Evolutionary conservation across 352 stramenopile species (phyloP), one percentile per base, ranked within the genome.

Genomic region (Phytopythium aichiense): DNA sequence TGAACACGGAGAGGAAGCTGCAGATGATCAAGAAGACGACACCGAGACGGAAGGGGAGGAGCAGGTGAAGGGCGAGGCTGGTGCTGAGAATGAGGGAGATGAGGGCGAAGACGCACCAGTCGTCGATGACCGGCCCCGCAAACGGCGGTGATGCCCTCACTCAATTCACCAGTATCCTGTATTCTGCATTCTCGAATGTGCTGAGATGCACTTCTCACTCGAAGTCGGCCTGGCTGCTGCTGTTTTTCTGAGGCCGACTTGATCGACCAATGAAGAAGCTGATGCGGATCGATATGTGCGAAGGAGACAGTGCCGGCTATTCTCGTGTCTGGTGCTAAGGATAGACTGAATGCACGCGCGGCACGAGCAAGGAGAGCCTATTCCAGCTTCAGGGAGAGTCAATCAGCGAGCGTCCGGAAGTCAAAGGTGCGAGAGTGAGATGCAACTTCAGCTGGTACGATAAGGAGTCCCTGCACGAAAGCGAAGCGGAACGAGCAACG

Each of bases 41-140:
- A 63, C 46, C 9, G 66, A 74, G 1, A 59, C 71, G 23, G 56
- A n/a, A 2, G 28, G 7, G 1, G 71, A 83, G 2, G 59, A 53
- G 13, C 28, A 16, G 2, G 46, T 18, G 12, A 33, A 61, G n/a
- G 55, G 56, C 22, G 11, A 28, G 15, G 25, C 2, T 8, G 42
- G 7, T 7, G 23, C 31, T 22, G 58, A 64, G 42, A 11, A 65
- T 38, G 42, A 37, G 25, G 31, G 53, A 7, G 49, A 40, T 25
- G 63, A 60, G 15, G 33, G 30, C 16, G 58, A 51, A 30, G 22
- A 51, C 7, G n/a, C n/a, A 0, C n/a, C 8, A 5, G 8, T 11
- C 13, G 4, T n/a, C 7, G 46, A 62, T 25, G 42, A 60, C 42
- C 13, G 58, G 13, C 18, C 23, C 20, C 43, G 11, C 6, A 51